Percentiles rank a stretch among this genome's conserved stretches.
Evolutionary conservation across 495 filamentous ascomycete genomes (phyloP).

Genomic region (Pseudevernia furfuracea): DNA sequence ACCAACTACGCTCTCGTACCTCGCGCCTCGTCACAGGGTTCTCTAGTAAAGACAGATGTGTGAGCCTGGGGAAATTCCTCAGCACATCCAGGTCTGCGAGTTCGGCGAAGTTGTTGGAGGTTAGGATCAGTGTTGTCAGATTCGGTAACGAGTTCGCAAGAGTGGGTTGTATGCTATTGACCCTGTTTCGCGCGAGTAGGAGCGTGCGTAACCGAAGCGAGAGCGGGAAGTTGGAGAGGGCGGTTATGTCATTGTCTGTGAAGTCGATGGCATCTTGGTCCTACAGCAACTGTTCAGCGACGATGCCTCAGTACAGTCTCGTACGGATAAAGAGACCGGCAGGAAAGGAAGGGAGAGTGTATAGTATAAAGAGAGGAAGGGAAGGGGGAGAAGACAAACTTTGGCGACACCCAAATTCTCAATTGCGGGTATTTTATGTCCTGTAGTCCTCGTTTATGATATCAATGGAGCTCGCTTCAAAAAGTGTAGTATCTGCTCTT

Average conservation of each 20-base stretch:
- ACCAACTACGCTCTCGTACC: constrained; percentile 43
- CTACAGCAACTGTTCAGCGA: constrained; percentile 29
- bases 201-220: constrained; percentile 80
- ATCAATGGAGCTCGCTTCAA: constrained; percentile 74
- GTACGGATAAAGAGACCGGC: neutral
- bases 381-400: constrained; percentile 43
- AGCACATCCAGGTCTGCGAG: constrained; percentile 84
- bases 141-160: constrained; percentile 68
- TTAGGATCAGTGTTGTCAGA: constrained; percentile 68
- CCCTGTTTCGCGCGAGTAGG: constrained; percentile 80
- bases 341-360: neutral
- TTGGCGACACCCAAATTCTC: constrained; percentile 97
- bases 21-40: constrained; percentile 90
- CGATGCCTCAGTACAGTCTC: neutral
- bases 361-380: too few species aligned
- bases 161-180: constrained; percentile 67
- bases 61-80: constrained; percentile 56
- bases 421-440: constrained; percentile 94
- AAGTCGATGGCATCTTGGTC: constrained; percentile 93
- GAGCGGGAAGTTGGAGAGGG: constrained; percentile 88
- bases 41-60: constrained; percentile 71
- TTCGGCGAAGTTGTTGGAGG: constrained; percentile 67
- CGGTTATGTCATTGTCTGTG: constrained; percentile 92
- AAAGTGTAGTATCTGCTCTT: constrained; percentile 95
- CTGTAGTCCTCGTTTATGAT: constrained; percentile 62